Base-by-base conservation (phyloP, 345 rosid genomes). In the Hypericum androsaemum region DNA sequence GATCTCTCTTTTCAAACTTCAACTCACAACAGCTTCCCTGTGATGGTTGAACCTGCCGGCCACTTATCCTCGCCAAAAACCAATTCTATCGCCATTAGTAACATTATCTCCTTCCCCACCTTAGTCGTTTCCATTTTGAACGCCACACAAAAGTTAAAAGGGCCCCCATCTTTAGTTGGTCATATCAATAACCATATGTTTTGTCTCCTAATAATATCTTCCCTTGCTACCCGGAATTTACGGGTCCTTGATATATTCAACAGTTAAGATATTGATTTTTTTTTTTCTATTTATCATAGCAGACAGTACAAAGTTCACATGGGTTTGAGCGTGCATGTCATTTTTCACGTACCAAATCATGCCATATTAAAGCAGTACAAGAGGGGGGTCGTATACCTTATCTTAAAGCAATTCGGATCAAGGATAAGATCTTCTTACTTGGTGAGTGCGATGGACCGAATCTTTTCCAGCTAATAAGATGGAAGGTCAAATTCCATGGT, bases 331-430 rank as follows among this genome's bases (percentile, higher is more conserved):
- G 1, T 22, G 32, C 32, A 22, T 22, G 73, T 75, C 67, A 45
- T 9, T 36, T 10, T 64, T 61, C 60, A 28, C 7, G 6, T 15
- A 58, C 64, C 71, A 4, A 61, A 66, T 69, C 79, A 59, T 61
- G 81, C 71, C 70, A 64, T 68, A 67, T 56, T 59, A 71, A 76
- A 80, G 80, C 58, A 47, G 49, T 54, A 66, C 81, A 74, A 39
- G 3, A 22, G 56, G 28, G 47, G 60, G 60, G 64, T 62, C 72
- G 58, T 40, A 57, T 7, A 58, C 74, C 74, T 80, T 69, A 74
- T 80, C 85, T 53, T 12, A 22, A 67, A 59, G 37, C 38, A 36
- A 12, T 6, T 6, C 13, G 46, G 32, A 64, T 71, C 71, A 9
- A 60, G 39, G 77, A 70, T 72, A 76, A 70, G 81, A 72, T 72